Base-by-base conservation (phyloP, 2,329 filamentous ascomycete genomes). In the Talaromyces sp. region DNA sequence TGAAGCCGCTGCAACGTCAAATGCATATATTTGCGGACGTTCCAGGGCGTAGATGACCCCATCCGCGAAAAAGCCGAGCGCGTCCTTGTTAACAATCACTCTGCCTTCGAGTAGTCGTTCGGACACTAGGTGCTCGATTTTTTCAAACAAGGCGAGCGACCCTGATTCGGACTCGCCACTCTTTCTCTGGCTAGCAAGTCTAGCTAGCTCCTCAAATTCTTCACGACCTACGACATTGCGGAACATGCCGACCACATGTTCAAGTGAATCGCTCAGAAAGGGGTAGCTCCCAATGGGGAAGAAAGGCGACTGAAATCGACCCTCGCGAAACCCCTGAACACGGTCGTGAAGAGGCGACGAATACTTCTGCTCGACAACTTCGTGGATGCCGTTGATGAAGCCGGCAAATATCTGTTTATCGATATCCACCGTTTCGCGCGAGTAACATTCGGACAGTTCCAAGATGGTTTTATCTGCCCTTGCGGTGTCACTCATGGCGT, bases 381-480 rank as follows among this genome's bases (percentile, higher is more conserved):
- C 75, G 35, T 73, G 71, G n/a, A 78, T 73, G 17, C 75, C 75
- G 55, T 77, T 77, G 65, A 78, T 74, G 63, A 75, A 77, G 11
- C 75, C 76, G 26, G 71, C 64, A 56, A 78, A 76, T 6, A 77
- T 65, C 29, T 69, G 67, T 49, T 71, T 73, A 59, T 78, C 76
- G 24, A 77, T 63, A 27, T 77, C 74, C 19, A 77, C 60, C 32
- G 69, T 67, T 58, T 78, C 76, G 29, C 65, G 67, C 7, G 72
- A 65, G 61, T 75, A 71, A 50, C 77, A 73, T 19, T 62, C 57
- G 10, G 38, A 31, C 43, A 62, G 43, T 49, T 62, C 27, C 41
- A 46, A 59, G 21, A 62, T 58, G 21, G 43, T 55, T n/a, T 55
- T 52, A 46, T 67, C 64, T 10, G 69, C 62, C 17, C 56, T 59